Conservation (phyloP, 2,329 filamentous ascomycete genomes). For the Ophiocordyceps camponoti-rufipedis region DNA sequence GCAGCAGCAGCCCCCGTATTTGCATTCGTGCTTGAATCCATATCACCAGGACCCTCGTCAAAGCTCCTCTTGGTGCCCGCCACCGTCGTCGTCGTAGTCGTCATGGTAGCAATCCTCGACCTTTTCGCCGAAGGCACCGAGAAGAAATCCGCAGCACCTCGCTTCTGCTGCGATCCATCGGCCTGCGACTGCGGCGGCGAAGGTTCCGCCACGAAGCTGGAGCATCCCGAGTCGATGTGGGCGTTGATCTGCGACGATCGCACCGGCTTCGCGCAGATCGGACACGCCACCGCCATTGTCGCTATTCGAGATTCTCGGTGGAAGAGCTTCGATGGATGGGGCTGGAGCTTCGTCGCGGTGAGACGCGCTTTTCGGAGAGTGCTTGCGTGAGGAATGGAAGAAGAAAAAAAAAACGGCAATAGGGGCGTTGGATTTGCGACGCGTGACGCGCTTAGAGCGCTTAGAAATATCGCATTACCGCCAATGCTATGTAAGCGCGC, state of each 20-base stretch:
- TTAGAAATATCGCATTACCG: no score
- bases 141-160: constrained; percentile 40
- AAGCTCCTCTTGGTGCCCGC: constrained; percentile 31
- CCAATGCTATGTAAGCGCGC: no score
- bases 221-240: constrained; percentile 76
- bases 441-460: no score
- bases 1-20: constrained; percentile 2
- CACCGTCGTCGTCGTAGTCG: constrained; percentile 12
- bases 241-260: constrained; percentile 63
- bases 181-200: constrained; percentile 10
- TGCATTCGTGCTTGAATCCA: no score
- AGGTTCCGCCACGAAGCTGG: constrained; percentile 36
- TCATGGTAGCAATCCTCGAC: constrained; percentile 12
- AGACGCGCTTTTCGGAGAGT: no score
- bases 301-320: neutral
- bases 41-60: constrained; percentile 29
- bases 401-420: no score
- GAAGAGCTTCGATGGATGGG: no score
- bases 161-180: constrained; percentile 24
- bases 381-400: no score
- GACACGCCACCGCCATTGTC: constrained; percentile 47
- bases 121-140: constrained; percentile 41
- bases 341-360: no score
- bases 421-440: no score
- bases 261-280: constrained; percentile 61